Evolutionary conservation across 2,329 filamentous ascomycete species (phyloP).

Genomic region (Cercospora janseana): DNA sequence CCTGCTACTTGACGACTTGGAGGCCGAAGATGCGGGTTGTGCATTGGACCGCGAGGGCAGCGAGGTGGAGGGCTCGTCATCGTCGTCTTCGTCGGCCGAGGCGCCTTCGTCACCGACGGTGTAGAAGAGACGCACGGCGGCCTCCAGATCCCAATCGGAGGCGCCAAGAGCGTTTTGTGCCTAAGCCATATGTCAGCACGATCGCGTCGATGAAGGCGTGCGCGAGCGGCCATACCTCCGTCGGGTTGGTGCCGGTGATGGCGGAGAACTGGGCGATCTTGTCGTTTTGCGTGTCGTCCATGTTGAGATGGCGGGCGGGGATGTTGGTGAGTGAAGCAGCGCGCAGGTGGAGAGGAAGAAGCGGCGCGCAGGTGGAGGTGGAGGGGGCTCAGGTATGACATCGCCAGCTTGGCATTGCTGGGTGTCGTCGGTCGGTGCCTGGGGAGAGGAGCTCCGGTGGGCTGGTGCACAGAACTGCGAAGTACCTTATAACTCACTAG

Average conservation of each 20-base stretch:
- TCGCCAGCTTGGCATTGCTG: conserved; percentile 1
- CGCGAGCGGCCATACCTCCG: conserved; percentile 30
- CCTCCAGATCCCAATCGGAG: conserved; percentile 48
- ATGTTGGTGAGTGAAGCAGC: conserved; percentile 7
- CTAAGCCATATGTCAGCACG: conserved; percentile 31
- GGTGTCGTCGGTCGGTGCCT: background rate
- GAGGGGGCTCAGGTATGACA: conserved; percentile 3
- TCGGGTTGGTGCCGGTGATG: conserved; percentile 39
- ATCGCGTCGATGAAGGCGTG: background rate
- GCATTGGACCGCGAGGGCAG: conserved; percentile 18
- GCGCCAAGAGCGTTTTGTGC: conserved; percentile 46
- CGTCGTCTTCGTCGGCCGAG: conserved; percentile 38
- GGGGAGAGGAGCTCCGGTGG: background rate
- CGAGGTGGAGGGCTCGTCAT: conserved; percentile 16
- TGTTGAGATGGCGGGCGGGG: conserved; percentile 14
- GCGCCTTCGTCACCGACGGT: conserved; percentile 43
- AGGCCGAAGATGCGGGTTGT: conserved; percentile 20
- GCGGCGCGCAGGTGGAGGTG: background rate
- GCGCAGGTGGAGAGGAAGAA: background rate
- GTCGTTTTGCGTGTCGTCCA: conserved; percentile 35
- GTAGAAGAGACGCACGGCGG: conserved; percentile 48
- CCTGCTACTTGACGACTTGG: conserved; percentile 27
- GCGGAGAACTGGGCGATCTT: conserved; percentile 40
- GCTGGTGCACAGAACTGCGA: background rate
- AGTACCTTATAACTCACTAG: no score